A percentile compares a stretch with the other conserved stretches of the same genome.
Evolutionary conservation across 129 eudicot genomes (phyloP).

Genomic region (Pseudognaphalium luteoalbum): DNA sequence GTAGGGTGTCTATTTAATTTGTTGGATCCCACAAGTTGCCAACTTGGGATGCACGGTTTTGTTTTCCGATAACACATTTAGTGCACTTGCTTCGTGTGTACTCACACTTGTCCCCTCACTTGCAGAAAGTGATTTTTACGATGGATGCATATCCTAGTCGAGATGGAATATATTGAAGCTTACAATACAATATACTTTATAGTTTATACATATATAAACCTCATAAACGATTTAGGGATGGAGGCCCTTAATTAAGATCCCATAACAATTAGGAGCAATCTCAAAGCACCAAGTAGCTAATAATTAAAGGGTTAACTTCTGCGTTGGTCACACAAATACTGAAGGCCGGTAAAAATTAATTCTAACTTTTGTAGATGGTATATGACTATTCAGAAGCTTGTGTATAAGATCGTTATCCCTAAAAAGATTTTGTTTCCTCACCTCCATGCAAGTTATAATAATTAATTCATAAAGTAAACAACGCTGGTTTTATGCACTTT

Average conservation of each 20-base stretch:
- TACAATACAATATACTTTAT: not conserved
- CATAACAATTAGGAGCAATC: not conserved
- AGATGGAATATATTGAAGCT: not conserved
- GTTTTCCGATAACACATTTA: not conserved
- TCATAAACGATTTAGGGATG: slow-evolving; percentile 5
- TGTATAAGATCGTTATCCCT: not conserved
- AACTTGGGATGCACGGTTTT: not conserved
- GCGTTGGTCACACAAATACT: not conserved
- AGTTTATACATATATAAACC: not conserved
- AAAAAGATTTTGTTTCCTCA: not conserved
- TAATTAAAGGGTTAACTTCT: not conserved
- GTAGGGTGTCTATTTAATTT: slow-evolving; percentile 15
- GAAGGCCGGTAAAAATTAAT: not conserved
- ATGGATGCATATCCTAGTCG: not conserved
- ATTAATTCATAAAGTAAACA: too few species aligned
- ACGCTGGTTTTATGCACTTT: too few species aligned
- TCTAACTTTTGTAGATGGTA: not conserved
- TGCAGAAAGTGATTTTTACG: not conserved
- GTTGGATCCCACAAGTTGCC: not conserved
- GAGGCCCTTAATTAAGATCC: slow-evolving; percentile 18
- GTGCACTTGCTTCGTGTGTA: not conserved
- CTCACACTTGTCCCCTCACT: slow-evolving; percentile 4
- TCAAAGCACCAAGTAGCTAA: not conserved
- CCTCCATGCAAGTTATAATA: not conserved
- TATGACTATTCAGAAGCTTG: not conserved